Percentiles rank a stretch among this genome's conserved stretches.
Evolutionary conservation across 495 filamentous ascomycete species (phyloP).

Genomic region (Aspergillus mulundensis): DNA sequence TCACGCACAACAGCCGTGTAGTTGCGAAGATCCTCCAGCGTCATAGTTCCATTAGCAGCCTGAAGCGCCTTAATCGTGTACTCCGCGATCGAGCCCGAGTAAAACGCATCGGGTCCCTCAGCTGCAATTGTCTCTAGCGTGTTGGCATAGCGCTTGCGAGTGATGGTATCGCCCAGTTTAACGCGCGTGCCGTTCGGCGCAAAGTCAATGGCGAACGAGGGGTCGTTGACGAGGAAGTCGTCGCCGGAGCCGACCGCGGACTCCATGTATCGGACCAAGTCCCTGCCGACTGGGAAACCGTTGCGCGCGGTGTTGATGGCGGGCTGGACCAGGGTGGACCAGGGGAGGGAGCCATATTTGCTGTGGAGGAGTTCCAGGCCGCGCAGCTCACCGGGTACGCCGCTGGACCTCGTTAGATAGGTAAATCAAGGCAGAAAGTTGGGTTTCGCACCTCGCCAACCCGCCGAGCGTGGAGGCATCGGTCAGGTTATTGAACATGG

Average conservation of each 20-base stretch:
- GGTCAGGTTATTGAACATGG: constrained; percentile 71
- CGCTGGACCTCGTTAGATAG: constrained; percentile 32
- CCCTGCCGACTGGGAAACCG: constrained; percentile 68
- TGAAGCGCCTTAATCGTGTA: constrained; percentile 65
- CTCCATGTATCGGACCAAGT: constrained; percentile 67
- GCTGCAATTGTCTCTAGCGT: constrained; percentile 72
- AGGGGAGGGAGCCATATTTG: constrained; percentile 66
- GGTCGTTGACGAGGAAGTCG: constrained; percentile 68
- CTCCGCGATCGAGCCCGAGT: constrained; percentile 67
- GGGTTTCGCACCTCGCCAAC: constrained; percentile 52
- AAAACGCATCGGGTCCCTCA: constrained; percentile 69
- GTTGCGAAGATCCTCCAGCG: constrained; percentile 64
- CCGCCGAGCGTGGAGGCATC: constrained; percentile 51
- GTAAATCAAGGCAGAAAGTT: neutral
- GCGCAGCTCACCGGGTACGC: constrained; percentile 76
- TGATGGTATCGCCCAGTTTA: constrained; percentile 69
- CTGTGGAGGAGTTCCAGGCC: constrained; percentile 73
- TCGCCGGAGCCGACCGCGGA: constrained; percentile 30
- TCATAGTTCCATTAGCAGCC: constrained; percentile 73
- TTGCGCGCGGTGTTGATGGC: constrained; percentile 69
- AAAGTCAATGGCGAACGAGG: constrained; percentile 81
- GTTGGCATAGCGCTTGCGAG: constrained; percentile 70
- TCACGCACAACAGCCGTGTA: constrained; percentile 63
- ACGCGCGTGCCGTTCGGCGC: constrained; percentile 74
- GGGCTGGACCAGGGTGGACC: constrained; percentile 65